Base-by-base conservation (phyloP, 2,329 filamentous ascomycete genomes). In the Graphilbum fragrans region DNA sequence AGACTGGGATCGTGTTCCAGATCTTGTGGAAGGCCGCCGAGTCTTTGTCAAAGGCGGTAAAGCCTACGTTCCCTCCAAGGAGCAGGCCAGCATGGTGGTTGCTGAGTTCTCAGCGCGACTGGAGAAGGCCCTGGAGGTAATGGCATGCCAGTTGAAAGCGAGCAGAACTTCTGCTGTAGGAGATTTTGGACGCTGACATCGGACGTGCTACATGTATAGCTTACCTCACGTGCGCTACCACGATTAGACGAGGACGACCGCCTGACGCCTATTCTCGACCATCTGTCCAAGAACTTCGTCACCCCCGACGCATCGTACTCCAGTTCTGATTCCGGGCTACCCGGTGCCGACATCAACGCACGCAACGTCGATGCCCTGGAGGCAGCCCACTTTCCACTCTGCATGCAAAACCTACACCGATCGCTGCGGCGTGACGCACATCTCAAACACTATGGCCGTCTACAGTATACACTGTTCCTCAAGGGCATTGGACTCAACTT, bases 241-340 rank as follows among this genome's bases (percentile, higher is more conserved):
- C 80, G 88, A 11, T 75, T 98, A 29, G 92, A 98, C 57, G 92
- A 98, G 67, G 92, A 98, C 58, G 90, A 96, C 59, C 83, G 92
- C 36, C 74, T 98, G 6, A 72, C 71, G 1, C 74, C 74, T 0
- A 77, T 77, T 46, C 69, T 79, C 19, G 64, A 76, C 52, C 74
- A 98, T 55, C 74, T 98, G n/a, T 92, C 86, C 45, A 90, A 94
- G 60, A 94, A 90, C 58, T 98, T 98, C 60, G 82, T 86, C 50
- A 87, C 90, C 0, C 92, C 92, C 2, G 90, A 95, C 55, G 79
- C 86, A 8, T 76, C 78, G 12, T 94, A 93, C 64, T 74, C 74
- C 5, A 74, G 75, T 19, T 29, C 34, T 50, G 72, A 77, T 19
- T 70, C 78, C 44, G 72, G 72, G 1, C 68, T 78, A 3, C 69